Evolutionary conservation across 805 yeast genomes (phyloP).

Genomic region (Metschnikowia continentalis): DNA sequence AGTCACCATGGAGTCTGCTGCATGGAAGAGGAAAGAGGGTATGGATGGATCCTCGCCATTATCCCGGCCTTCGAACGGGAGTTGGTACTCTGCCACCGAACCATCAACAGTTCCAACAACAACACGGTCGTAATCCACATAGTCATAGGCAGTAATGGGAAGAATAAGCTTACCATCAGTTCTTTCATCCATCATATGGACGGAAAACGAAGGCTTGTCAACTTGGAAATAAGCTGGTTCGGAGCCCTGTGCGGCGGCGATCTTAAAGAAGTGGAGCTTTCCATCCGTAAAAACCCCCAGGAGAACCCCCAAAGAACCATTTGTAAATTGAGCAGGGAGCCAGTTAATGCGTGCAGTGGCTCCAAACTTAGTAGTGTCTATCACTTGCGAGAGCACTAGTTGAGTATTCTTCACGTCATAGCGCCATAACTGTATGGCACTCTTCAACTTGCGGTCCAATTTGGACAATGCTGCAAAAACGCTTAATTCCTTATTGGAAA

Average conservation of each 20-base stretch:
- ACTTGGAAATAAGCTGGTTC: constrained; percentile 17
- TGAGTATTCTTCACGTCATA: constrained; percentile 22
- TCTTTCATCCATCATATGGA: constrained; percentile 9
- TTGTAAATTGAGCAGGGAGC: constrained; percentile 31
- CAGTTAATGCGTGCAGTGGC: constrained; percentile 39
- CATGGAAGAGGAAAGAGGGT: constrained; percentile 32
- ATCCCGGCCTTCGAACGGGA: constrained; percentile 24
- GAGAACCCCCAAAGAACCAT: constrained; percentile 37
- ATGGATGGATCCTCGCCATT: constrained; percentile 14
- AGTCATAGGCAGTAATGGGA: constrained; percentile 46
- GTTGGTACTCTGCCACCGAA: constrained; percentile 50
- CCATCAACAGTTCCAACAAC: constrained; percentile 61
- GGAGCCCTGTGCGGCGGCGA: constrained; percentile 16
- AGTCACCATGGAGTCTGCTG: constrained; percentile 31
- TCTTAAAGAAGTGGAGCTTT: constrained; percentile 42
- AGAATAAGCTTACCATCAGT: constrained; percentile 1
- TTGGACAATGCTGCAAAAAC: constrained; percentile 21
- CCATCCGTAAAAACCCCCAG: constrained; percentile 59
- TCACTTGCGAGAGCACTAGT: constrained; percentile 27
- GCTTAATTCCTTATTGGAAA: constrained; percentile 29
- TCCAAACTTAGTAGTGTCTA: constrained; percentile 40
- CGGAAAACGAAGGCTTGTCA: constrained; percentile 22
- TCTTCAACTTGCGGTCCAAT: constrained; percentile 13
- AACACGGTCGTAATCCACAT: constrained; percentile 39
- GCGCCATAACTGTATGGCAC: constrained; percentile 46